A percentile compares a stretch with the other conserved stretches of the same genome.
Evolutionary conservation across 2,329 filamentous ascomycete genomes (phyloP).

Genomic region (Clonostachys byssicola): DNA sequence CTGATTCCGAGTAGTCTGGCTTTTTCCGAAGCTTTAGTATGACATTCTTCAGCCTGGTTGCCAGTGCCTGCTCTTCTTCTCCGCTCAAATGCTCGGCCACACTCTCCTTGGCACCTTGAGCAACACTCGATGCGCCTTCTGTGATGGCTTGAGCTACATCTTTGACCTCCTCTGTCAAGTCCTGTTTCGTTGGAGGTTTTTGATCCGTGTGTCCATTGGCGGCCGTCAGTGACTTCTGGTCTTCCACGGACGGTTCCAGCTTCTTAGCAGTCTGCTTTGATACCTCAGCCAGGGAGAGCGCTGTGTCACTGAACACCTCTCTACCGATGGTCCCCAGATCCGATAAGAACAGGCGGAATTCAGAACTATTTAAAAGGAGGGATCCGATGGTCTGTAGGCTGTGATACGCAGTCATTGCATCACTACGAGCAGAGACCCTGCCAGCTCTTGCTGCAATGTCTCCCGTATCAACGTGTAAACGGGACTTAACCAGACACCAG

Average conservation of each 20-base stretch:
- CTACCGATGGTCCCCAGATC: slow-evolving; percentile 76
- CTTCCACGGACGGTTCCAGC: slow-evolving; percentile 63
- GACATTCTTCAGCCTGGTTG: slow-evolving; percentile 72
- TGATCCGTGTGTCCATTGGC: slow-evolving; percentile 15
- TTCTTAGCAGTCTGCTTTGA: slow-evolving; percentile 71
- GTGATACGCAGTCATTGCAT: slow-evolving; percentile 51
- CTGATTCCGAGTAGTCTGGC: slow-evolving; percentile 80
- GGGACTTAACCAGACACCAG: slow-evolving; percentile 78
- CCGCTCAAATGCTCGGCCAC: slow-evolving; percentile 69
- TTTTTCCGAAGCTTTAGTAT: slow-evolving; percentile 71
- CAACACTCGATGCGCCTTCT: slow-evolving; percentile 49
- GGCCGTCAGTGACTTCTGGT: slow-evolving; percentile 48
- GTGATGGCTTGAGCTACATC: slow-evolving; percentile 49
- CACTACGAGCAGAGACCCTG: slow-evolving; percentile 22
- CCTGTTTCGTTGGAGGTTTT: slow-evolving; percentile 49
- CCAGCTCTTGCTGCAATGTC: slow-evolving; percentile 18
- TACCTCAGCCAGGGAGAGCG: slow-evolving; percentile 71
- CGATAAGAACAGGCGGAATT: slow-evolving; percentile 81
- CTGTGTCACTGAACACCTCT: slow-evolving; percentile 84
- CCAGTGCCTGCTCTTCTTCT: slow-evolving; percentile 67
- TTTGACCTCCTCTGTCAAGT: slow-evolving; percentile 55
- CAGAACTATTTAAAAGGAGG: slow-evolving; percentile 82
- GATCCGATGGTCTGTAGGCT: slow-evolving; percentile 81
- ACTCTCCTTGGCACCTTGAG: slow-evolving; percentile 61
- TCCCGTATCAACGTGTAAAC: slow-evolving; percentile 36